Percentiles rank a stretch among this genome's conserved stretches.
These are phyloP conservation scores for Chlamydomonas sp. DNA, from an alignment of 139 green algal species.

Conservation along the genomic window DNA sequence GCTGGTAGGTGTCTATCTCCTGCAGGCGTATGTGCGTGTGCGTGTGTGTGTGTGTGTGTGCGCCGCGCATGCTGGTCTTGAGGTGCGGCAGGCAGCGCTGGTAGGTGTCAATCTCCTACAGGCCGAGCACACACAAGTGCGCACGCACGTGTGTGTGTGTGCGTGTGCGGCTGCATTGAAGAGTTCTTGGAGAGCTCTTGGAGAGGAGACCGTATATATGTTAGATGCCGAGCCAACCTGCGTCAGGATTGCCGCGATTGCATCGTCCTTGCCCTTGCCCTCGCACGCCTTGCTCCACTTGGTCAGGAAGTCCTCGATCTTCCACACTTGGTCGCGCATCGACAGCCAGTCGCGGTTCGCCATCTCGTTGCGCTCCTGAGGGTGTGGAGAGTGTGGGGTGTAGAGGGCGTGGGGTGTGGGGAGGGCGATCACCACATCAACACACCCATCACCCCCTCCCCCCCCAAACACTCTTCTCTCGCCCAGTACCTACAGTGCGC, in stretches of 20 bases:
- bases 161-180: slow-evolving; percentile 57
- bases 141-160: no score
- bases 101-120: slow-evolving; percentile 51
- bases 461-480: background rate
- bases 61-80: slow-evolving; percentile 53
- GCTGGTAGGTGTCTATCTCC: slow-evolving; percentile 38
- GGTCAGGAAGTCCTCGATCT: slow-evolving; percentile 74
- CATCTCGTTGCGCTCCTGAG: slow-evolving; percentile 57
- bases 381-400: no score
- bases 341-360: slow-evolving; percentile 59
- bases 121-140: slow-evolving; percentile 53
- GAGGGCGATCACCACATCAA: no score
- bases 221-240: no score
- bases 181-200: no score
- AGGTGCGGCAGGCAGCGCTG: slow-evolving; percentile 58
- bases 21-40: no score
- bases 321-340: slow-evolving; percentile 60
- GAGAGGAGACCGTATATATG: no score
- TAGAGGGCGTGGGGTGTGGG: slow-evolving; percentile 57
- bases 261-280: slow-evolving; percentile 35
- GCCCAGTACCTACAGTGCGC: no score
- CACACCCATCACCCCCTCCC: background rate
- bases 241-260: slow-evolving; percentile 50
- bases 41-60: no score
- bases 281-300: slow-evolving; percentile 56